Evolutionary conservation across 768 basidiomycete species (phyloP).

Genomic region (Ramaria rubella): DNA sequence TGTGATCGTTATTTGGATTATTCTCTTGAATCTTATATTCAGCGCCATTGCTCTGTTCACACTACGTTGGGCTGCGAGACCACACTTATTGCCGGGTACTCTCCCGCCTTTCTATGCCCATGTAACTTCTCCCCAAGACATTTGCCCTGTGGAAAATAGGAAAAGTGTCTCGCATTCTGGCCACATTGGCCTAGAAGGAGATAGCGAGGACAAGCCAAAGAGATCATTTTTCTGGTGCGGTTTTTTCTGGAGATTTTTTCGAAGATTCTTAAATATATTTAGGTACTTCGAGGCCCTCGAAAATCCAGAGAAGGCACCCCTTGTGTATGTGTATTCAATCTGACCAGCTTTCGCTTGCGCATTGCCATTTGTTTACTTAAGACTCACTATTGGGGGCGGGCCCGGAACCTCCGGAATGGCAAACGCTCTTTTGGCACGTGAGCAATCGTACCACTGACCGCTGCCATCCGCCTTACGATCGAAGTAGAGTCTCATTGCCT

Average conservation of each 20-base stretch:
- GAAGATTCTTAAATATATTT: not conserved
- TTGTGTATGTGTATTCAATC: not conserved
- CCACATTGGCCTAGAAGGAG: conserved; percentile 26
- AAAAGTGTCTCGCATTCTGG: conserved; percentile 20
- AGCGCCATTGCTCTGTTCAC: not conserved
- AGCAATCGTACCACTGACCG: not conserved
- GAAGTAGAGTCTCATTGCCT: conserved; percentile 20
- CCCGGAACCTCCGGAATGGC: conserved; percentile 27
- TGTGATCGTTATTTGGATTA: no score
- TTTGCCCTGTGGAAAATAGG: conserved; percentile 3
- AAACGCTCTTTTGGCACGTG: conserved; percentile 21
- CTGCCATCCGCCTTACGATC: not conserved
- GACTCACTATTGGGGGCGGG: conserved; percentile 29
- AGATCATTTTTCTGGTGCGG: conserved; percentile 19
- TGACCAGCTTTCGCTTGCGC: not conserved
- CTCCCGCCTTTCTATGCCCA: not conserved
- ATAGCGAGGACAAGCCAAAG: conserved; percentile 19
- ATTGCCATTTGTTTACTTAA: not conserved
- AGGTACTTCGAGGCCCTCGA: not conserved
- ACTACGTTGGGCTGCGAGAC: not conserved
- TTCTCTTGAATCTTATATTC: not conserved
- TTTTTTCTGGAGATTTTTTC: not conserved
- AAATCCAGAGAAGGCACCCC: not conserved
- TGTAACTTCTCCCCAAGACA: not conserved
- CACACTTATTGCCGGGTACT: not conserved